These are phyloP conservation scores for Penicillium herquei DNA, from an alignment of 495 filamentous ascomycete species.

Conservation along the genomic window DNA sequence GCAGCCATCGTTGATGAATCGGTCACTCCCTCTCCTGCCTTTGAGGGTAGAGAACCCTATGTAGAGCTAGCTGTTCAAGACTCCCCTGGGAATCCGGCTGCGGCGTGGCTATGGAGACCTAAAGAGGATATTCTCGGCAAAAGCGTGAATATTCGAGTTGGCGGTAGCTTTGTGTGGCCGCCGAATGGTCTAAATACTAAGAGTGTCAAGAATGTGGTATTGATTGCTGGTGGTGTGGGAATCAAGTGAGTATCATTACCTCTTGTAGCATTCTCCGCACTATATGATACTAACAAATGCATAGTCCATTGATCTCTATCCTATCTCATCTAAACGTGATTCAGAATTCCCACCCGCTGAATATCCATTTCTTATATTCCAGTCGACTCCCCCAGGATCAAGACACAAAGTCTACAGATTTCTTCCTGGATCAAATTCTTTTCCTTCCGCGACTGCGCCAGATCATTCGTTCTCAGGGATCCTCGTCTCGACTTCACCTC, in stretches of 20 bases:
- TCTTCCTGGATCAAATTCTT: constrained; percentile 56
- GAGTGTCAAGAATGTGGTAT: constrained; percentile 56
- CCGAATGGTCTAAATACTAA: constrained; percentile 42
- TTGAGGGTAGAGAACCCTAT: constrained; percentile 40
- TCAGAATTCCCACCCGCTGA: constrained; percentile 17
- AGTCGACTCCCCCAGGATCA: constrained; percentile 31
- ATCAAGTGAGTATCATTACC: constrained; percentile 57
- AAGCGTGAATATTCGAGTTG: constrained; percentile 65
- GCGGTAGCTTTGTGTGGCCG: constrained; percentile 79
- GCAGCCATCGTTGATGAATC: constrained; percentile 22
- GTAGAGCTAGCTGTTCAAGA: constrained; percentile 75
- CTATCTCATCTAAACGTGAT: constrained; percentile 45
- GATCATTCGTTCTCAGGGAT: constrained; percentile 33
- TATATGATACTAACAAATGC: constrained; percentile 3
- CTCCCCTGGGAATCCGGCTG: constrained; percentile 64
- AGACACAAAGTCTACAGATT: constrained; percentile 33
- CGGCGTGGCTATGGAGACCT: constrained; percentile 71
- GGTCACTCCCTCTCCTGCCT: constrained; percentile 17
- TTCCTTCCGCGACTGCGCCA: constrained; percentile 55
- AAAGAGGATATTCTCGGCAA: constrained; percentile 52
- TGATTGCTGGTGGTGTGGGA: constrained; percentile 82
- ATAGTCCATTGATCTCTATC: constrained; percentile 60
- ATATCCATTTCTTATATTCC: constrained; percentile 46
- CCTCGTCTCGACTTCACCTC: constrained; percentile 30
- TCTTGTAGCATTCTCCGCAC: too few relatives aligned